These are phyloP conservation scores for Chlamydomonas sphaeroides DNA, from an alignment of 139 green algal species.

Conservation along the genomic window DNA sequence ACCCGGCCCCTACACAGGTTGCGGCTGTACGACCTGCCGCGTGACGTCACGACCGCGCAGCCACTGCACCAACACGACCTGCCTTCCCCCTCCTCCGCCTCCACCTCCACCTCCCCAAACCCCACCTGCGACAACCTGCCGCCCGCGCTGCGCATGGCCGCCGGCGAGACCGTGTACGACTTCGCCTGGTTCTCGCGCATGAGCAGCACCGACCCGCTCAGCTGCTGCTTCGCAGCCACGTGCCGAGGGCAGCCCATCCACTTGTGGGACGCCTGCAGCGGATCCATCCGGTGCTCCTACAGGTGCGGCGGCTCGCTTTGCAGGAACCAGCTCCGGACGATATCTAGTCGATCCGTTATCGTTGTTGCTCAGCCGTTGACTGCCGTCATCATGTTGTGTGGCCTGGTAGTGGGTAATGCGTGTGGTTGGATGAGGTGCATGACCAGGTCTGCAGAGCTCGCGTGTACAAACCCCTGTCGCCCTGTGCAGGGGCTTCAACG, in stretches of 20 bases:
- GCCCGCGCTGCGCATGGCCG: conserved; percentile 62
- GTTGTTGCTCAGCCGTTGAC: too few relatives aligned
- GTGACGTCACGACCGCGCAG: conserved; percentile 40
- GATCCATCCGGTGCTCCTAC: conserved; percentile 76
- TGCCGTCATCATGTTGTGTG: too few relatives aligned
- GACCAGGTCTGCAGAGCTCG: too few relatives aligned
- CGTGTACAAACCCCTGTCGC: too few relatives aligned
- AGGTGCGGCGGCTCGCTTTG: too few relatives aligned
- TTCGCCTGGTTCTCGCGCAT: conserved; percentile 83
- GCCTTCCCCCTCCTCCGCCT: neutral
- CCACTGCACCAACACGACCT: neutral
- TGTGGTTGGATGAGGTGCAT: too few relatives aligned
- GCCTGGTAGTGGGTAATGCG: too few relatives aligned
- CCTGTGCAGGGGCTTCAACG: conserved; percentile 84
- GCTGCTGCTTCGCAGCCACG: conserved; percentile 84
- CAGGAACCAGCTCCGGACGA: too few relatives aligned
- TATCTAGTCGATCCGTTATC: too few relatives aligned
- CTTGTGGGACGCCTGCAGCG: conserved; percentile 84
- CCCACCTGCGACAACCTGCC: conserved; percentile 42
- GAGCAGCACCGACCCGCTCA: conserved; percentile 64
- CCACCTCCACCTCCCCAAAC: neutral
- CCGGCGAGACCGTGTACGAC: conserved; percentile 84
- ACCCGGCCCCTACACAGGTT: too few relatives aligned
- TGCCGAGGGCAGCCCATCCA: conserved; percentile 83
- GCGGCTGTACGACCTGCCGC: conserved; percentile 77